Evolutionary conservation across 257 asterid genomes (phyloP).

Genomic region (Cynanchum wilfordii): DNA sequence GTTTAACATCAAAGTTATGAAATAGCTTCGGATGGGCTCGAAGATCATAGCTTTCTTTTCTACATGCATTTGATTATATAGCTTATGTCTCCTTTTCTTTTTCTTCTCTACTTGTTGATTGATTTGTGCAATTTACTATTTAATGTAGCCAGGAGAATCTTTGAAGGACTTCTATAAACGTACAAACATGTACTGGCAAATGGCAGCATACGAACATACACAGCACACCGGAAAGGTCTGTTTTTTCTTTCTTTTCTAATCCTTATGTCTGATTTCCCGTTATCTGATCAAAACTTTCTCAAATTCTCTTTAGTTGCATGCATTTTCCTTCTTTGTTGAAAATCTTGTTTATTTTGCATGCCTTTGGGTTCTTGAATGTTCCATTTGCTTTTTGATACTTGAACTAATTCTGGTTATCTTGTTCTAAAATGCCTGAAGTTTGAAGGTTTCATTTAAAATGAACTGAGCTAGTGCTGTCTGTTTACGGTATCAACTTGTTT

Average conservation of each 20-base stretch:
- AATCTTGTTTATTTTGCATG: neutral
- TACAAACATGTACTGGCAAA: constrained; percentile 96
- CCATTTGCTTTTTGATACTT: neutral
- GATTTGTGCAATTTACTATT: constrained; percentile 11
- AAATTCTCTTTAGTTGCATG: neutral
- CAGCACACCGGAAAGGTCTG: constrained; percentile 98
- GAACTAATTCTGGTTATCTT: neutral
- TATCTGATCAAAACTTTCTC: neutral
- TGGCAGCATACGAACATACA: constrained; percentile 98
- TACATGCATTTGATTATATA: constrained; percentile 4
- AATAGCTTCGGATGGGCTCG: neutral
- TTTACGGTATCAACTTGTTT: neutral
- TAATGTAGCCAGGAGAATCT: constrained; percentile 76
- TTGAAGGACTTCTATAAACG: constrained; percentile 89
- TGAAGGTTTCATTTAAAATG: neutral
- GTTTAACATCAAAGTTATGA: neutral
- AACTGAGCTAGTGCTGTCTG: neutral
- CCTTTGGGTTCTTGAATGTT: neutral
- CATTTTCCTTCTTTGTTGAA: neutral
- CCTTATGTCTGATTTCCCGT: neutral
- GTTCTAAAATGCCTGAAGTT: neutral
- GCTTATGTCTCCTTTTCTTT: neutral
- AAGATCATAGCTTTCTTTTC: neutral
- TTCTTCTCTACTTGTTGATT: constrained; percentile 1
- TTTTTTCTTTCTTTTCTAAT: constrained; percentile 18